Percentiles rank a stretch among this genome's conserved stretches.
phyloP scores from a whole-genome alignment of 208 protist genomes.

The Leishmania guyanensis region DNA sequence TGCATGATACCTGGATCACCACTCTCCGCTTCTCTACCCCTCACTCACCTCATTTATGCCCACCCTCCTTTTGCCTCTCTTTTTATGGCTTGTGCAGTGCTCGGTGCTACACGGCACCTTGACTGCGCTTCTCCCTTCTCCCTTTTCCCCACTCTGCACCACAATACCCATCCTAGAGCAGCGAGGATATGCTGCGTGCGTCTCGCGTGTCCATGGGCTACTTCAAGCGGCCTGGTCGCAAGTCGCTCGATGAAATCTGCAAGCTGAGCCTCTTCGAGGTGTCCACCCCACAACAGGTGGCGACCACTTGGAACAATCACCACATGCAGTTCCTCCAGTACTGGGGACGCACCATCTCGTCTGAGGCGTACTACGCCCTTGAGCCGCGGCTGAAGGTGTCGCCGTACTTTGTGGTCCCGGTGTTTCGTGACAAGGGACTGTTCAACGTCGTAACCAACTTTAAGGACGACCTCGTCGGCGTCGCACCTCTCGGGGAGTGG shows the following conservation, averaged over 20 bases:
- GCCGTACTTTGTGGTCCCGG: constrained; percentile 92
- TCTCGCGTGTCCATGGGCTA: constrained; percentile 34
- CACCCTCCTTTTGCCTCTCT: not conserved
- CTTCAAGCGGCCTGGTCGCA: constrained; percentile 83
- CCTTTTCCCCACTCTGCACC: not conserved
- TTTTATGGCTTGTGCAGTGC: too few relatives aligned
- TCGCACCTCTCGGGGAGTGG: constrained; percentile 89
- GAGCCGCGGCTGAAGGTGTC: constrained; percentile 76
- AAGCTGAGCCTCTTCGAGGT: constrained; percentile 84
- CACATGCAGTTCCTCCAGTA: constrained; percentile 91
- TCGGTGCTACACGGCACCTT: not conserved
- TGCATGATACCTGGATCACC: not conserved
- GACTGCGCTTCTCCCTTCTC: not conserved
- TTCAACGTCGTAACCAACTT: constrained; percentile 94
- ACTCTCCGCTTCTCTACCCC: not conserved
- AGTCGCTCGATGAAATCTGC: constrained; percentile 86
- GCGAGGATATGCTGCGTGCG: constrained; percentile 44
- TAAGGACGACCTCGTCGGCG: constrained; percentile 82
- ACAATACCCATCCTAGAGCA: not conserved
- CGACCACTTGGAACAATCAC: constrained; percentile 86
- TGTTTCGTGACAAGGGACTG: constrained; percentile 90
- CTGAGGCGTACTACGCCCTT: constrained; percentile 82
- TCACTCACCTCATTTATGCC: not conserved
- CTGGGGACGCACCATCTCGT: constrained; percentile 84
- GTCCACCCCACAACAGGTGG: constrained; percentile 72